Evolutionary conservation across 2,329 filamentous ascomycete genomes (phyloP), one percentile per base, ranked within the genome.

Genomic region (Pseudogymnoascus sp.): DNA sequence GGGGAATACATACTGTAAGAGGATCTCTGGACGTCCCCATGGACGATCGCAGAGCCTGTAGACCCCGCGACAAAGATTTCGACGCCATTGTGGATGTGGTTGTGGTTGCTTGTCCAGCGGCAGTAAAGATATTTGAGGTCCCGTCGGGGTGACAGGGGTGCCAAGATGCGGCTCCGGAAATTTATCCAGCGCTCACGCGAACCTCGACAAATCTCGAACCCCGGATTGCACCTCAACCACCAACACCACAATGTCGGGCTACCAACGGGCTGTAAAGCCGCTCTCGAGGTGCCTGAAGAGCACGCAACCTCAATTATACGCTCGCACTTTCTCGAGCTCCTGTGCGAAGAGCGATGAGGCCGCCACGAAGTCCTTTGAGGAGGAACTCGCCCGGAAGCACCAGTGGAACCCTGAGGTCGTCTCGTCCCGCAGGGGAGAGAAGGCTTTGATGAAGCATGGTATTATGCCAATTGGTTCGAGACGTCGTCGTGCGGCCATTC

Each of bases 381-480:
- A 79, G 67, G 75, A 75, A 50, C 68, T 68, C 57, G 67, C 70
- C 64, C 67, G 69, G 34, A 70, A 70, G 32, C 64, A 67, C n/a
- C 75, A 80, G 67, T 75, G 84, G 66, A 83, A 91, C 71, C 88
- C 87, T n/a, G 78, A 82, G 64, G 85, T 83, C n/a, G 88, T 89
- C 25, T 80, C 83, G 43, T 84, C 79, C 57, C 79, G 77, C 54
- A 80, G 79, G 71, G 79, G 85, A 62, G 89, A 94, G 75, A 80
- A 82, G 65, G 81, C 80, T 64, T 78, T 96, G 60, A 77, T 91
- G 70, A 83, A 83, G 71, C 77, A 81, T 65, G 87, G 89, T 60
- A 80, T 85, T 47, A 80, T 83, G 64, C 91, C 90, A 59, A 79
- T 96, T 68, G 92, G 92, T 58, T 96, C 91, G 50, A 86, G 92